phyloP scores from a whole-genome alignment of 2,329 filamentous ascomycete genomes.

The Neofusicoccum cordaticola region DNA sequence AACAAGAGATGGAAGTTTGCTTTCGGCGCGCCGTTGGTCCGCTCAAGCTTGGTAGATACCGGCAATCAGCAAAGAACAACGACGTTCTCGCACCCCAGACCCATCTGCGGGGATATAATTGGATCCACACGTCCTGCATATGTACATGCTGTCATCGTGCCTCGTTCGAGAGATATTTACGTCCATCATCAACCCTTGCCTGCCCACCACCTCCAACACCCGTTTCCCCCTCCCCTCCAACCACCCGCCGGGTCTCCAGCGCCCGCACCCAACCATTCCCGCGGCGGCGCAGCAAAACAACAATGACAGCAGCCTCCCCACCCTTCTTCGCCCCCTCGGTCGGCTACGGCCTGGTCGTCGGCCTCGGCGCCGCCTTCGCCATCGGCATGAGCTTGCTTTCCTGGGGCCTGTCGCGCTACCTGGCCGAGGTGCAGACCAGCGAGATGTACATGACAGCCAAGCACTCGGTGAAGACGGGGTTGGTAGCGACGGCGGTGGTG shows the following conservation, averaged over 20 bases:
- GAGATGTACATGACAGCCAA: slow-evolving; percentile 28
- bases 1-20: neutral
- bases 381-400: slow-evolving; percentile 14
- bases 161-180: neutral
- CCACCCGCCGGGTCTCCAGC: too few relatives aligned
- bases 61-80: neutral
- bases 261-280: too few relatives aligned
- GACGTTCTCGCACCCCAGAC: neutral
- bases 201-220: neutral
- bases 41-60: neutral
- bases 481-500: slow-evolving; percentile 24
- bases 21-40: too few relatives aligned
- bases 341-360: slow-evolving; percentile 16
- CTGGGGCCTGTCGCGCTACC: slow-evolving; percentile 15
- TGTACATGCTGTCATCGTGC: neutral
- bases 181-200: neutral
- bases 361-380: slow-evolving; percentile 15
- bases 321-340: slow-evolving; percentile 8
- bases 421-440: slow-evolving; percentile 18
- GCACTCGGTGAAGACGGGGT: slow-evolving; percentile 24
- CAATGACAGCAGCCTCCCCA: neutral
- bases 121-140: neutral
- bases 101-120: neutral
- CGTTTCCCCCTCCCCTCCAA: too few relatives aligned
- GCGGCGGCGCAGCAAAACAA: too few relatives aligned